phyloP scores from a whole-genome alignment of 192 early-diverging fungal genomes.

The Rhizophagus clarus region DNA sequence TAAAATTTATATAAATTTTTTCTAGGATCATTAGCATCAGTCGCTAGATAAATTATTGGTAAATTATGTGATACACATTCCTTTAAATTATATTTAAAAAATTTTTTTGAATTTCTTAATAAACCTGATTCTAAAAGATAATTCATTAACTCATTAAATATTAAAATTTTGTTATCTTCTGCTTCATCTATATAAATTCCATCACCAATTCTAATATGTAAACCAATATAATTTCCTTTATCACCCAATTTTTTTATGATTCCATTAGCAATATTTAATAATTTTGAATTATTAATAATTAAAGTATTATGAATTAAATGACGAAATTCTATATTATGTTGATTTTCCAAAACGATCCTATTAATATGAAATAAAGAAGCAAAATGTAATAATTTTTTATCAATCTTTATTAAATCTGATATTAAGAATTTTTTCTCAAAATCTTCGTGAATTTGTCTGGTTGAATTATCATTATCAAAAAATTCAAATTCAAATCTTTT shows the following conservation, averaged over 20 bases:
- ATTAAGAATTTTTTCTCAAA: neutral
- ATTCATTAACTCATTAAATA: neutral
- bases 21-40: neutral
- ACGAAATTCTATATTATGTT: neutral
- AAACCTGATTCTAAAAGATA: neutral
- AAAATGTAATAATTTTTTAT: slow-evolving; percentile 2
- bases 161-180: too few species aligned
- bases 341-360: neutral
- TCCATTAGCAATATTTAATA: neutral
- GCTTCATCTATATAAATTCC: neutral
- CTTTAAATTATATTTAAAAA: neutral
- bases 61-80: neutral
- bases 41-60: neutral
- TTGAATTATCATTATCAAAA: neutral
- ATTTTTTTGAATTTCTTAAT: neutral
- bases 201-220: neutral
- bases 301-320: neutral
- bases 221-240: neutral
- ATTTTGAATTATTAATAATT: neutral
- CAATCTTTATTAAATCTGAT: neutral
- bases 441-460: neutral
- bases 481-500: neutral
- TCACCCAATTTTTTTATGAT: neutral
- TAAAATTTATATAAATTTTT: neutral
- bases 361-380: neutral